phyloP scores from a whole-genome alignment of 768 basidiomycete genomes.

The Hygrophoropsis aurantiaca region DNA sequence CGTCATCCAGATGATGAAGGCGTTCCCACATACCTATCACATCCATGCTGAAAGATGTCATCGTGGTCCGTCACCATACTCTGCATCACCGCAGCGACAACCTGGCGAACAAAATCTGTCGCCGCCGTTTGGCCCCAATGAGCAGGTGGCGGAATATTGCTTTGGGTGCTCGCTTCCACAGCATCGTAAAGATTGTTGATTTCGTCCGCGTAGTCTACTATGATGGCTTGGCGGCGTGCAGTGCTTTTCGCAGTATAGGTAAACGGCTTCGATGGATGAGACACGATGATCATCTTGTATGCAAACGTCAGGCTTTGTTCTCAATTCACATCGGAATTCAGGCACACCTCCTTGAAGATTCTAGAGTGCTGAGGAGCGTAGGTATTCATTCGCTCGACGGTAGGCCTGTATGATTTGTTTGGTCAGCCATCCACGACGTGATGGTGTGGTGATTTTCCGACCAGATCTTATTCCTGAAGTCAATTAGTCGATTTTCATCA shows the following conservation, averaged over 20 bases:
- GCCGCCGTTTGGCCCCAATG: slow-evolving; percentile 22
- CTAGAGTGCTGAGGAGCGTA: slow-evolving; percentile 45
- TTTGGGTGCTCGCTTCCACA: slow-evolving; percentile 31
- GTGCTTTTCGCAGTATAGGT: slow-evolving; percentile 43
- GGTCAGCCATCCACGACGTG: background rate
- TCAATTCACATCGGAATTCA: no score
- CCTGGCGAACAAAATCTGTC: slow-evolving; percentile 29
- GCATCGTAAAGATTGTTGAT: slow-evolving; percentile 37
- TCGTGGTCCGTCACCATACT: slow-evolving; percentile 26
- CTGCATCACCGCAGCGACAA: slow-evolving; percentile 33
- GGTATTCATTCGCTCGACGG: slow-evolving; percentile 39
- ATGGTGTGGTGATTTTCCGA: no score
- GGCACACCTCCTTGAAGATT: slow-evolving; percentile 45
- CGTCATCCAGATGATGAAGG: no score
- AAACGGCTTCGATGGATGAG: slow-evolving; percentile 41
- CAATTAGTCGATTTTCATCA: slow-evolving; percentile 14
- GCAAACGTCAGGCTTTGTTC: no score
- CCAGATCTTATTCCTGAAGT: slow-evolving; percentile 26
- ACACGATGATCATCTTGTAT: slow-evolving; percentile 50
- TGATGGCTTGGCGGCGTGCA: slow-evolving; percentile 34
- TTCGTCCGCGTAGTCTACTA: slow-evolving; percentile 39
- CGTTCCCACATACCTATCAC: slow-evolving; percentile 38
- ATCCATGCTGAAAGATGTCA: slow-evolving; percentile 41
- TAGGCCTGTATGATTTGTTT: slow-evolving; percentile 35
- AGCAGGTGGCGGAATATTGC: slow-evolving; percentile 23